phyloP scores from a whole-genome alignment of 2,329 filamentous ascomycete species.

The Podosphaera leucotricha region DNA sequence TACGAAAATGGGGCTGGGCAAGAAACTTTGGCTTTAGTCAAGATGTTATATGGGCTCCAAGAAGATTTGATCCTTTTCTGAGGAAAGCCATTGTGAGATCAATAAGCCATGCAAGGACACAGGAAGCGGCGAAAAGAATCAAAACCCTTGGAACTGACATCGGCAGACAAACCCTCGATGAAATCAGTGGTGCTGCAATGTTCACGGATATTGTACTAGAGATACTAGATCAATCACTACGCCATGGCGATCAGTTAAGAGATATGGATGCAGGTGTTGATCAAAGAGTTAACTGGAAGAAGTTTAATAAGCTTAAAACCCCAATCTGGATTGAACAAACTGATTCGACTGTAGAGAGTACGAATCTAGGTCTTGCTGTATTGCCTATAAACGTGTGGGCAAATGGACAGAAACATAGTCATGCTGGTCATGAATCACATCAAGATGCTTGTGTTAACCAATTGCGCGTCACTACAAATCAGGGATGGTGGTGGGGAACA shows the following conservation, averaged over 20 bases:
- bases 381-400: constrained; percentile 10
- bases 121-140: neutral
- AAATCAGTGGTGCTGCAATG: constrained; percentile 9
- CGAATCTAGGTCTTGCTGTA: constrained; percentile 7
- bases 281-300: constrained; percentile 10
- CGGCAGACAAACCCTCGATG: constrained; percentile 2
- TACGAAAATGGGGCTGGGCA: constrained; percentile 5
- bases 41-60: constrained; percentile 7
- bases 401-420: constrained; percentile 9
- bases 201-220: constrained; percentile 9
- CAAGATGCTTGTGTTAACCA: constrained; percentile 8
- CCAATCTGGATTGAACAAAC: constrained; percentile 6
- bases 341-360: constrained; percentile 2
- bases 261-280: constrained; percentile 9
- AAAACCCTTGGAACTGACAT: neutral
- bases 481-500: too few relatives aligned
- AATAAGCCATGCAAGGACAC: constrained; percentile 5
- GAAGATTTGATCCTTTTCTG: constrained; percentile 9
- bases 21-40: constrained; percentile 7
- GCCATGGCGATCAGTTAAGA: constrained; percentile 4
- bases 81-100: constrained; percentile 9
- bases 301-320: constrained; percentile 5
- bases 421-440: constrained; percentile 4
- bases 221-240: constrained; percentile 4
- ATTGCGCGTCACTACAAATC: neutral